phyloP scores from a whole-genome alignment of 1,139 yeast genomes.

The Ashbya aceris region DNA sequence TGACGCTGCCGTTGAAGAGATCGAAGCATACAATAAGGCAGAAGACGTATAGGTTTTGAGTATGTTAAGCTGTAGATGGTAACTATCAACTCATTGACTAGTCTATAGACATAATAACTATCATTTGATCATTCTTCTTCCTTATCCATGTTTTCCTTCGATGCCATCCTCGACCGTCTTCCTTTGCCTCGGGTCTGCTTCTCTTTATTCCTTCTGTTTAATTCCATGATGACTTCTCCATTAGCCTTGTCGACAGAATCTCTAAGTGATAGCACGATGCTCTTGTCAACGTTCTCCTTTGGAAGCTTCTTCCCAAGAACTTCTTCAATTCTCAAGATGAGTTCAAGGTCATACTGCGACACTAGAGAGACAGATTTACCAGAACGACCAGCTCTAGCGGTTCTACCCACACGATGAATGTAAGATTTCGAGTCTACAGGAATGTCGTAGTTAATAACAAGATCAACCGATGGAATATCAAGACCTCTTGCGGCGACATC shows the following conservation, averaged over 20 bases:
- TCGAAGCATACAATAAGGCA: neutral
- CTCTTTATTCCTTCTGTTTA: slow-evolving; percentile 55
- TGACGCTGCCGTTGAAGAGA: slow-evolving; percentile 11
- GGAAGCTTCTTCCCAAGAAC: slow-evolving; percentile 74
- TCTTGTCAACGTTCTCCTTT: slow-evolving; percentile 73
- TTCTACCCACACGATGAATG: slow-evolving; percentile 95
- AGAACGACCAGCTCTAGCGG: slow-evolving; percentile 95
- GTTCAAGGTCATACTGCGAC: slow-evolving; percentile 88
- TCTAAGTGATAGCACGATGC: slow-evolving; percentile 68
- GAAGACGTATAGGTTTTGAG: neutral
- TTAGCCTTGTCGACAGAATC: slow-evolving; percentile 87
- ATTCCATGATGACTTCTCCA: slow-evolving; percentile 80
- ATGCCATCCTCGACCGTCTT: slow-evolving; percentile 28
- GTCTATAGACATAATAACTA: neutral
- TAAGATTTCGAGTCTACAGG: slow-evolving; percentile 98
- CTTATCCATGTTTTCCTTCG: slow-evolving; percentile 38
- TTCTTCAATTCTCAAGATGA: slow-evolving; percentile 79
- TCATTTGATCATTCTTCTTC: slow-evolving; percentile 34
- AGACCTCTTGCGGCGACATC: slow-evolving; percentile 98
- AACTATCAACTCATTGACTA: neutral
- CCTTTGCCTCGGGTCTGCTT: slow-evolving; percentile 32
- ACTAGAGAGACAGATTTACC: slow-evolving; percentile 89
- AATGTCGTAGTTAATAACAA: slow-evolving; percentile 86
- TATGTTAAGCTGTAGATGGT: neutral
- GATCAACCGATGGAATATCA: slow-evolving; percentile 91